Base-by-base conservation (phyloP, 495 filamentous ascomycete species). In the Lophiostoma macrostomum region DNA sequence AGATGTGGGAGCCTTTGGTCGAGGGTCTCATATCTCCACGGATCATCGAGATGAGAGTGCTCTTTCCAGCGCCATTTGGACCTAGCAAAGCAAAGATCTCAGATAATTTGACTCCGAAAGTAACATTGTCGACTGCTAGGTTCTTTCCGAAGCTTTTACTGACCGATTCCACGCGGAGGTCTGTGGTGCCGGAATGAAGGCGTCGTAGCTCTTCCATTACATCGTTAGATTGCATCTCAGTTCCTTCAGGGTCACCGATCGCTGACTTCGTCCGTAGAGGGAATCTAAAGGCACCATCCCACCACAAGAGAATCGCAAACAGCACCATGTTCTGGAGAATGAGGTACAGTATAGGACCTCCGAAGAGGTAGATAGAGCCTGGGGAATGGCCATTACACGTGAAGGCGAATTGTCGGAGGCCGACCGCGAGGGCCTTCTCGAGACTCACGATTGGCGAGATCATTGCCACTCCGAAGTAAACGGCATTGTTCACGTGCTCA, bases 51-150 rank as follows among this genome's bases (percentile, higher is more conserved):
- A 94, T 91, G 12, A 84, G 89, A 4, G 90, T 94, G 3, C 81
- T 85, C 63, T 95, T 95, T 36, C 90, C 90, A 1, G 90, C 90
- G 18, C 88, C 89, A 65, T 95, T 95, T 13, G 88, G 87, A 4
- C 90, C 90, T 3, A 95, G 77, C 0, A 93, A 77, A 2, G 89
- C 88, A 67, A 93, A 94, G 13, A 90, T 82, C 65, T 93, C 86
- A 47, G 83, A 81, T 34, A 79, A 80, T 35, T 80, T 76, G 22
- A 94, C 81, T 32, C 83, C 86, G 60, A 95, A 94, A 4, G 84
- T 85, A 35, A 93, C 75, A 60, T 93, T 82, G 37, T 91, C 80
- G 12, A 95, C 86, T 4, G 89, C 89, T 4, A 81, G 77, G 41
- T 77, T 76, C 27, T 65, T 66, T 12, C 82, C 80, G 50, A 91